Evolutionary conservation across 495 filamentous ascomycete species (phyloP), one percentile per base, ranked within the genome.

Genomic region (Penicillium malachiteum): DNA sequence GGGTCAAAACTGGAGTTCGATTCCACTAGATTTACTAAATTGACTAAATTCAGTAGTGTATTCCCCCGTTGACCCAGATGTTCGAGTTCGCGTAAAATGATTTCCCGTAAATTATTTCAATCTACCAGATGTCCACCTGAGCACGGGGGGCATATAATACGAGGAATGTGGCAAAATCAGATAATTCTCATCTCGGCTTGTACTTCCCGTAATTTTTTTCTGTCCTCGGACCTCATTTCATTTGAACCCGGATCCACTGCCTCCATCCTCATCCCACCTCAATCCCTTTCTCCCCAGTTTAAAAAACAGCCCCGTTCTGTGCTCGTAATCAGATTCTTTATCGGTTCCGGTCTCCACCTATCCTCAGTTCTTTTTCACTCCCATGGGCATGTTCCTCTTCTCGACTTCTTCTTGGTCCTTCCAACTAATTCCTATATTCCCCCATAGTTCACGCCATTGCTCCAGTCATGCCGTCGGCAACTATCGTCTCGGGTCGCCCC

Each of bases 401-500:
- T 10, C 7, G 9, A 43, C 35, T 13, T 35, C 32, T 21, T 30
- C 13, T 38, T 14, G 14, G 3, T 14, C 8, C 17, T n/a, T 32
- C 43, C 30, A n/a, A 45, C 44, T 35, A n/a, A 42, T 42, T 32
- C 13, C n/a, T n/a, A n/a, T n/a, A 47, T 48, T 1, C n/a, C 21
- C 5, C 26, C 45, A 37, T 34, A 76, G 73, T 74, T 32, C 73
- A 76, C 66, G 73, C 70, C 46, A 37, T 37, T 37, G 62, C 71
- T 54, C 38, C 62, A 44, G 54, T 62, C 62, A 52, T 69, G 64
- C 64, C 71, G 39, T 62, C 71, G 42, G 54, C 62, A 18, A 62
- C 57, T 26, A 62, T 65, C 43, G 59, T 67, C 43, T 66, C 67
- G 50, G 52, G 60, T 34, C 68, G 61, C 46, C 51, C 60, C 48